phyloP scores from a whole-genome alignment of 805 yeast genomes.

The Zygosaccharomyces kombuchaensis region DNA sequence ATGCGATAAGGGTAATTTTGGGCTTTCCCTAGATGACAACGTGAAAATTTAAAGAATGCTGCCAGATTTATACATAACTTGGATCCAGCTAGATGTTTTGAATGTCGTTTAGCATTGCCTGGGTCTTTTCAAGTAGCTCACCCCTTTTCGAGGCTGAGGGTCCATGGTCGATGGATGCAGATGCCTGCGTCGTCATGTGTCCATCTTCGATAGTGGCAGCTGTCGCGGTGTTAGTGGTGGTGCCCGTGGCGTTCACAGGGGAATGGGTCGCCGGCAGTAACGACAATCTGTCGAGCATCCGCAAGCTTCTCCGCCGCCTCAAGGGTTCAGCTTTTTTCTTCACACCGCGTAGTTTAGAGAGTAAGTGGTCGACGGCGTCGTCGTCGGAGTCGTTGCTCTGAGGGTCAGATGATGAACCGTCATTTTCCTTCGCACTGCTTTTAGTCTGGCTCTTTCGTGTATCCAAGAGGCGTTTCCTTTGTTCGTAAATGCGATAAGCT shows the following conservation, averaged over 20 bases:
- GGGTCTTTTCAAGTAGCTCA: slow-evolving; percentile 25
- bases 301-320: slow-evolving; percentile 21
- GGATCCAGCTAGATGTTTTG: slow-evolving; percentile 23
- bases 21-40: background rate
- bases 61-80: background rate
- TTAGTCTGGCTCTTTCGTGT: slow-evolving; percentile 7
- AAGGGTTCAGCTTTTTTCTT: slow-evolving; percentile 16
- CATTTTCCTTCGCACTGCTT: background rate
- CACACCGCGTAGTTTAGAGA: slow-evolving; percentile 27
- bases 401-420: background rate
- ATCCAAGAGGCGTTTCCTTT: slow-evolving; percentile 50
- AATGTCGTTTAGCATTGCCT: slow-evolving; percentile 27
- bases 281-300: slow-evolving; percentile 7
- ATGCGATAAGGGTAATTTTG: background rate
- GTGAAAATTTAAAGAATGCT: background rate
- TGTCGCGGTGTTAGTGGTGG: background rate
- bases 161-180: background rate
- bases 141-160: slow-evolving; percentile 5
- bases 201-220: background rate
- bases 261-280: background rate
- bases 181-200: slow-evolving; percentile 3
- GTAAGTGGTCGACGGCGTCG: slow-evolving; percentile 27
- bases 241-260: background rate
- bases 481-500: slow-evolving; percentile 59
- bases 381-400: slow-evolving; percentile 4